phyloP scores from a whole-genome alignment of 306 rosid genomes.

The Oemleria cerasiformis region DNA sequence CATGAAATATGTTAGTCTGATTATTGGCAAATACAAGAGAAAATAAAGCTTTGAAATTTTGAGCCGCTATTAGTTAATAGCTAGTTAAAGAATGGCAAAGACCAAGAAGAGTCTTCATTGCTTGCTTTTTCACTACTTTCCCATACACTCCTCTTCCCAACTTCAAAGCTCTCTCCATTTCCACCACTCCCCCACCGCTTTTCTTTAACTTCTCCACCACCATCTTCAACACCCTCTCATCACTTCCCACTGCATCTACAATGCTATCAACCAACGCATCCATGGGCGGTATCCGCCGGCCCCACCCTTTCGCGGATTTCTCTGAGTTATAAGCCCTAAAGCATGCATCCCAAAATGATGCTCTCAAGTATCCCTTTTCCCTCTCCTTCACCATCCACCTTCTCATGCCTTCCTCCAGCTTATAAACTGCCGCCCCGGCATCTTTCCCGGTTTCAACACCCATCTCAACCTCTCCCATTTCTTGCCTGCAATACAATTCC shows the following conservation, averaged over 20 bases:
- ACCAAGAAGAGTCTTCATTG: slow-evolving; percentile 50
- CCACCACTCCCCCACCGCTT: slow-evolving; percentile 36
- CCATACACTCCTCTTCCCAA: slow-evolving; percentile 71
- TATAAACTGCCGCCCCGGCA: slow-evolving; percentile 49
- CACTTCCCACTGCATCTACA: slow-evolving; percentile 62
- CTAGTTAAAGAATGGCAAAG: slow-evolving; percentile 29
- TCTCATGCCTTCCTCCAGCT: slow-evolving; percentile 74
- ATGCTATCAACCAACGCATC: slow-evolving; percentile 53
- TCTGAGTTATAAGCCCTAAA: slow-evolving; percentile 50
- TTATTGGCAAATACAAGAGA: background rate
- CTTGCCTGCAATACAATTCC: slow-evolving; percentile 39
- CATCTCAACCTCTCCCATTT: slow-evolving; percentile 60
- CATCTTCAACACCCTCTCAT: slow-evolving; percentile 64
- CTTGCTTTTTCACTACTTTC: slow-evolving; percentile 65
- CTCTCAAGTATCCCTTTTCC: slow-evolving; percentile 69
- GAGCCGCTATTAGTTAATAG: slow-evolving; percentile 23
- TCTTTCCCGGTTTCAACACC: slow-evolving; percentile 68
- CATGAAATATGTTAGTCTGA: background rate
- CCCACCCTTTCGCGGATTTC: slow-evolving; percentile 65
- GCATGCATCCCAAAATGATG: slow-evolving; percentile 68
- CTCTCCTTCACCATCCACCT: slow-evolving; percentile 62
- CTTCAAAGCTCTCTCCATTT: slow-evolving; percentile 55
- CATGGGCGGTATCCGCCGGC: slow-evolving; percentile 52
- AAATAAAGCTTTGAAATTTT: background rate
- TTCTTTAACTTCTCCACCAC: slow-evolving; percentile 49